These are phyloP conservation scores for Vitis hybrid DNA, from an alignment of 177 flowering plant species.

Conservation along the genomic window DNA sequence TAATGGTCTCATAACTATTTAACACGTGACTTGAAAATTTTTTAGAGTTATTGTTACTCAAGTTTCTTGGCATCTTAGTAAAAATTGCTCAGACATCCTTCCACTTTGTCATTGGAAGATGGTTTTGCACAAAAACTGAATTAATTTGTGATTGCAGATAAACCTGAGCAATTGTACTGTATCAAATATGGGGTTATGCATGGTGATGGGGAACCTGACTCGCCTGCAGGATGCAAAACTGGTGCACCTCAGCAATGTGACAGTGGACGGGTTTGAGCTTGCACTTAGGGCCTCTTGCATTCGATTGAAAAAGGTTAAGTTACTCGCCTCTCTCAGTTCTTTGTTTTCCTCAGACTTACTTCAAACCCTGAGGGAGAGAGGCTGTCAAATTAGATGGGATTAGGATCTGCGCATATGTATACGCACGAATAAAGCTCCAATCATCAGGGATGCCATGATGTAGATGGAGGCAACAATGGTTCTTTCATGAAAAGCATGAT, in stretches of 20 bases:
- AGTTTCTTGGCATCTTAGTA: too few species aligned
- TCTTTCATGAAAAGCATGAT: too few species aligned
- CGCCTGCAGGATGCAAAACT: constrained; percentile 65
- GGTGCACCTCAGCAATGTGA: constrained; percentile 37
- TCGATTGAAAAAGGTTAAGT: constrained; percentile 63
- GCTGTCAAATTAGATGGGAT: constrained; percentile 64
- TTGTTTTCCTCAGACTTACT: constrained; percentile 51
- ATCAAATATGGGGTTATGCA: constrained; percentile 48
- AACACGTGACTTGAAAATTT: too few species aligned
- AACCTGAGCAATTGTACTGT: constrained; percentile 53
- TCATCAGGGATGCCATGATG: too few species aligned
- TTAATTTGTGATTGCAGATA: constrained; percentile 40
- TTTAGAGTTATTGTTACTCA: too few species aligned
- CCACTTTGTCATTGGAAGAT: neutral
- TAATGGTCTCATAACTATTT: too few species aligned
- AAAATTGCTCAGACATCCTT: neutral
- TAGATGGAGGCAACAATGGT: too few species aligned
- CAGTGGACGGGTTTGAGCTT: constrained; percentile 54
- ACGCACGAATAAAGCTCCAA: too few species aligned
- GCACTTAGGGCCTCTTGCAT: constrained; percentile 51
- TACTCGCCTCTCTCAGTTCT: constrained; percentile 33
- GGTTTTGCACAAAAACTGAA: neutral
- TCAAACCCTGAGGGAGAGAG: constrained; percentile 41
- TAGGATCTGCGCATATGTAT: neutral
- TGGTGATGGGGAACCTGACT: constrained; percentile 50